Evolutionary conservation across 768 basidiomycete species (phyloP).

Genomic region (Naganishia onofrii): DNA sequence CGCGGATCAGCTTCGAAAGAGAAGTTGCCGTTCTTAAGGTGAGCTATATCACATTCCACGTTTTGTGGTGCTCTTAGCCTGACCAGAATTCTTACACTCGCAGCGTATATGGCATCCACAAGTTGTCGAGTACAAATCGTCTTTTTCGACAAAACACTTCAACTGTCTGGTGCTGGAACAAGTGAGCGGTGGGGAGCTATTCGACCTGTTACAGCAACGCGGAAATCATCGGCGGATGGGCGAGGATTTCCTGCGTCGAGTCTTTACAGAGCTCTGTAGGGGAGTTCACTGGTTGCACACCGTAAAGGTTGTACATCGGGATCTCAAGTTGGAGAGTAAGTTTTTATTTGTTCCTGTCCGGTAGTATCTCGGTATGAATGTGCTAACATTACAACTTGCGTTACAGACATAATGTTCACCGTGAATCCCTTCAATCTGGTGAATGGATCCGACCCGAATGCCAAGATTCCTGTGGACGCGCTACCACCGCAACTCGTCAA

Average conservation of each 20-base stretch:
- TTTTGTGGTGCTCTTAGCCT: background rate
- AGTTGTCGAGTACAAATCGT: slow-evolving; percentile 68
- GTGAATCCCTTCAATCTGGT: slow-evolving; percentile 54
- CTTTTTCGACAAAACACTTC: slow-evolving; percentile 68
- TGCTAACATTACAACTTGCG: background rate
- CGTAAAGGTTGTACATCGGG: slow-evolving; percentile 79
- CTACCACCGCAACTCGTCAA: slow-evolving; percentile 65
- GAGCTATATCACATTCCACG: slow-evolving; percentile 38
- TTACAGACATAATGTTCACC: slow-evolving; percentile 72
- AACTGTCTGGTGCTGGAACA: slow-evolving; percentile 78
- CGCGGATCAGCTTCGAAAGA: slow-evolving; percentile 71
- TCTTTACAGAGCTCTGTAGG: slow-evolving; percentile 72
- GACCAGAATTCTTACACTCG: background rate
- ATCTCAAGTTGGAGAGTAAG: slow-evolving; percentile 73
- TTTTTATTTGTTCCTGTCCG: slow-evolving; percentile 14
- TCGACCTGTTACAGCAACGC: slow-evolving; percentile 65
- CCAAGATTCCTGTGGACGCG: slow-evolving; percentile 36
- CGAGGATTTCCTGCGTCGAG: slow-evolving; percentile 59
- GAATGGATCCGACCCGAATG: slow-evolving; percentile 51
- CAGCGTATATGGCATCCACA: slow-evolving; percentile 78
- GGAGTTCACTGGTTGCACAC: slow-evolving; percentile 86
- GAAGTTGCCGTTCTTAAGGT: slow-evolving; percentile 82
- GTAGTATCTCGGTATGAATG: too few species aligned
- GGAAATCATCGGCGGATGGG: slow-evolving; percentile 47
- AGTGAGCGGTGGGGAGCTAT: slow-evolving; percentile 74